Conservation (phyloP, 225 moss, liverwort and hornwort genomes). For the Lunularia cruciata region DNA sequence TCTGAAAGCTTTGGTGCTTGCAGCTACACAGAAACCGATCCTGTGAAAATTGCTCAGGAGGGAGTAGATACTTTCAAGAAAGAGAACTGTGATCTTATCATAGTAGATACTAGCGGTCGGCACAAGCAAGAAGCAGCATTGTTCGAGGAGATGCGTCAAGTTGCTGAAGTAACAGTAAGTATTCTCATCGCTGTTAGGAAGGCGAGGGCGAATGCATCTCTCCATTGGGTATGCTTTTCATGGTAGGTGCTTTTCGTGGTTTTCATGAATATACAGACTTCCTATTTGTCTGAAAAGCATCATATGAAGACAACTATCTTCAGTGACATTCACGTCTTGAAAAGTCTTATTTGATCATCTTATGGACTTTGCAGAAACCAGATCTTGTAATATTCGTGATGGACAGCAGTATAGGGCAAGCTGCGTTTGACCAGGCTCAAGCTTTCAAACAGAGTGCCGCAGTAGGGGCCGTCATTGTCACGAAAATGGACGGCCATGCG, state of each 20-base stretch:
- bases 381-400: conserved; percentile 91
- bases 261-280: background rate
- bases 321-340: too few species aligned
- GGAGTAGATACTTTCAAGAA: conserved; percentile 89
- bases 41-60: conserved; percentile 80
- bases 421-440: conserved; percentile 91
- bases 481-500: conserved; percentile 96
- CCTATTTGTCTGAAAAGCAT: background rate
- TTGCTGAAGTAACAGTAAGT: conserved; percentile 78
- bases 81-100: conserved; percentile 81
- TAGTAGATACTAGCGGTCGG: conserved; percentile 92
- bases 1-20: conserved; percentile 25
- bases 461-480: conserved; percentile 85
- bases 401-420: conserved; percentile 93
- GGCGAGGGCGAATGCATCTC: too few species aligned
- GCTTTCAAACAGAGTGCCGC: conserved; percentile 89
- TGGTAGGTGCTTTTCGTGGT: background rate
- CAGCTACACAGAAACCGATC: conserved; percentile 88
- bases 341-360: background rate
- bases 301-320: background rate
- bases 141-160: conserved; percentile 97
- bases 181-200: too few species aligned
- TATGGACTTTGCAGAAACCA: conserved; percentile 56
- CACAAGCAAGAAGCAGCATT: conserved; percentile 91
- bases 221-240: background rate